phyloP scores from a whole-genome alignment of 169 alveolate genomes.

The Plasmodium inui region DNA sequence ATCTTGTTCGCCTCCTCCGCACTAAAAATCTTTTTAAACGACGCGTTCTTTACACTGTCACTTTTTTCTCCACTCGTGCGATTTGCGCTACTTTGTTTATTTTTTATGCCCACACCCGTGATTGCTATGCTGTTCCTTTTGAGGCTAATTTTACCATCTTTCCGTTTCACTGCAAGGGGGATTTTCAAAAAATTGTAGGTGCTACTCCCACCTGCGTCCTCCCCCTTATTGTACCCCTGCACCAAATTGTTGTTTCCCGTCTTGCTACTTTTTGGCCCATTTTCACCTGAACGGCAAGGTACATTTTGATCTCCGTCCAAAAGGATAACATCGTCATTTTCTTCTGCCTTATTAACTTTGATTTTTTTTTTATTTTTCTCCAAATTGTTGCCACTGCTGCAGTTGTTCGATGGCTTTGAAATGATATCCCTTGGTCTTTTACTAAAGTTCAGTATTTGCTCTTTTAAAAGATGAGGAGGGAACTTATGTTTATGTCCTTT shows the following conservation, averaged over 20 bases:
- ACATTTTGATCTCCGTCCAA: not conserved
- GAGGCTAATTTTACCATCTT: not conserved
- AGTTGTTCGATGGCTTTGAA: not conserved
- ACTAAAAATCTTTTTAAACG: conserved; percentile 27
- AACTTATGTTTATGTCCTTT: not conserved
- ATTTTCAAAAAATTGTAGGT: not conserved
- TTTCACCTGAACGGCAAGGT: conserved; percentile 14
- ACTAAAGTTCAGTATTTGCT: not conserved
- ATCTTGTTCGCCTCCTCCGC: conserved; percentile 10
- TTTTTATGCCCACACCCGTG: not conserved
- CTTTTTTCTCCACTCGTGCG: conserved; percentile 1
- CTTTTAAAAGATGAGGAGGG: not conserved
- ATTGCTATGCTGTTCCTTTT: not conserved
- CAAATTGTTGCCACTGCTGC: not conserved
- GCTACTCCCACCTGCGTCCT: not conserved
- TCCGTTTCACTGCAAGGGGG: not conserved
- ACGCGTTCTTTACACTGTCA: not conserved
- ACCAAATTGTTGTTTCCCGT: not conserved
- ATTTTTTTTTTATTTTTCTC: conserved; percentile 4
- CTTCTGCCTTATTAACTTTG: not conserved
- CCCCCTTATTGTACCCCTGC: not conserved
- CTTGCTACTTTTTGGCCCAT: not conserved
- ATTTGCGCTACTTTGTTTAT: not conserved
- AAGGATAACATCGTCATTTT: not conserved
- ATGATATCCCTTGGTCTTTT: not conserved